Evolutionary conservation across 257 asterid genomes (phyloP).

Genomic region (Ballota nigra): DNA sequence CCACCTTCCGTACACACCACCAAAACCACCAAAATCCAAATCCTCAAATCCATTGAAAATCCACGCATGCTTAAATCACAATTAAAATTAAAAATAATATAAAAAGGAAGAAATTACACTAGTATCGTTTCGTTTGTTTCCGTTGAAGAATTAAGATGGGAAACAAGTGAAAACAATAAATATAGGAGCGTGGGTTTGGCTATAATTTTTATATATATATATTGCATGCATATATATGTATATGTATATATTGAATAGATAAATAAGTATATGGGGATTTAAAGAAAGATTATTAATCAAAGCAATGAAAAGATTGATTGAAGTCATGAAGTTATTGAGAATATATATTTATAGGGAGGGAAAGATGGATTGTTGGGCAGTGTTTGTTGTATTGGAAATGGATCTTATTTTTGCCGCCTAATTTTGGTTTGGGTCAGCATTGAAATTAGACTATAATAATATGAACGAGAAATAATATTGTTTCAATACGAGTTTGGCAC

Average conservation of each 20-base stretch:
- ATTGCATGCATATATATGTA: too few relatives aligned
- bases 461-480: too few relatives aligned
- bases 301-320: conserved; percentile 21
- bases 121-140: neutral
- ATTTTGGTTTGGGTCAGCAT: neutral
- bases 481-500: neutral
- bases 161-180: conserved; percentile 38
- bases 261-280: neutral
- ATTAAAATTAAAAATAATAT: neutral
- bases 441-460: neutral
- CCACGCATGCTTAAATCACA: neutral
- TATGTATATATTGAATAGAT: too few relatives aligned
- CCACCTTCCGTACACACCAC: conserved; percentile 7
- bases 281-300: neutral
- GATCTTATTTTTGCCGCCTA: neutral
- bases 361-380: conserved; percentile 39
- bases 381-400: conserved; percentile 31
- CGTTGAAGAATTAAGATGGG: neutral
- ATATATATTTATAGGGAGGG: conserved; percentile 2
- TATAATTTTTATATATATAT: too few relatives aligned
- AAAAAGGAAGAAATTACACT: neutral
- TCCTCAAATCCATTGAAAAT: conserved; percentile 21
- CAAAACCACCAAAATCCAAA: conserved; percentile 13
- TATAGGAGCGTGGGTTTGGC: conserved; percentile 13
- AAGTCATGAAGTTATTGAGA: conserved; percentile 33